Evolutionary conservation across 2,329 filamentous ascomycete species (phyloP).

Genomic region (Chaetoscypha palmicola): DNA sequence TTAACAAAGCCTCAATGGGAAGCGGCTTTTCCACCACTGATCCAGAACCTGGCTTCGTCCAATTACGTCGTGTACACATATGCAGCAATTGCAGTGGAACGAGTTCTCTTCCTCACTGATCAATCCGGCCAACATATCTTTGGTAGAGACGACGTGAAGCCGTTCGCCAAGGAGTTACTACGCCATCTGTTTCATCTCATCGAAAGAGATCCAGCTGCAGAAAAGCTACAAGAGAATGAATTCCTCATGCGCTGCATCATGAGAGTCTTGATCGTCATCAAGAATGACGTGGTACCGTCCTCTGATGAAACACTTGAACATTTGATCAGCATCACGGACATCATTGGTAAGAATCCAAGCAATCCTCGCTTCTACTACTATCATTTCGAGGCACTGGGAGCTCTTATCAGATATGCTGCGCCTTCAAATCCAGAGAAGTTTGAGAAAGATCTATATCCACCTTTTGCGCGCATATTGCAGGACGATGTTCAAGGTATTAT

Average conservation of each 20-base stretch:
- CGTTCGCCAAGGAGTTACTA: conserved; percentile 77
- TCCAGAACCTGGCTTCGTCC: conserved; percentile 80
- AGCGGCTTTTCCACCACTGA: conserved; percentile 78
- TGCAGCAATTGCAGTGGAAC: conserved; percentile 91
- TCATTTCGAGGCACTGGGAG: conserved; percentile 90
- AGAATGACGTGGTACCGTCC: conserved; percentile 68
- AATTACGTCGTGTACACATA: conserved; percentile 99
- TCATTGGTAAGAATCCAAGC: conserved; percentile 91
- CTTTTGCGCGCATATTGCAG: conserved; percentile 72
- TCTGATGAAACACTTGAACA: conserved; percentile 74
- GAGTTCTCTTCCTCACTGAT: conserved; percentile 77
- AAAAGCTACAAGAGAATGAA: conserved; percentile 97
- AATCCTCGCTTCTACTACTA: conserved; percentile 99
- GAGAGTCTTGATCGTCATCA: conserved; percentile 91
- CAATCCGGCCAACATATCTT: conserved; percentile 73
- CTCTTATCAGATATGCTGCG: conserved; percentile 71
- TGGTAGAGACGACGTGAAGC: conserved; percentile 67
- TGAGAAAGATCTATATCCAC: conserved; percentile 73
- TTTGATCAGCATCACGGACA: conserved; percentile 80
- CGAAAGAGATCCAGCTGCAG: conserved; percentile 72
- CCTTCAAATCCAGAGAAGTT: conserved; percentile 64
- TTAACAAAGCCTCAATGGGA: conserved; percentile 89
- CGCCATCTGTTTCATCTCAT: conserved; percentile 88
- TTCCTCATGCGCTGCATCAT: conserved; percentile 98
- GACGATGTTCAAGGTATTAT: conserved; percentile 70